phyloP scores from a whole-genome alignment of 2,329 filamentous ascomycete species.

The Scedosporium apiospermum region DNA sequence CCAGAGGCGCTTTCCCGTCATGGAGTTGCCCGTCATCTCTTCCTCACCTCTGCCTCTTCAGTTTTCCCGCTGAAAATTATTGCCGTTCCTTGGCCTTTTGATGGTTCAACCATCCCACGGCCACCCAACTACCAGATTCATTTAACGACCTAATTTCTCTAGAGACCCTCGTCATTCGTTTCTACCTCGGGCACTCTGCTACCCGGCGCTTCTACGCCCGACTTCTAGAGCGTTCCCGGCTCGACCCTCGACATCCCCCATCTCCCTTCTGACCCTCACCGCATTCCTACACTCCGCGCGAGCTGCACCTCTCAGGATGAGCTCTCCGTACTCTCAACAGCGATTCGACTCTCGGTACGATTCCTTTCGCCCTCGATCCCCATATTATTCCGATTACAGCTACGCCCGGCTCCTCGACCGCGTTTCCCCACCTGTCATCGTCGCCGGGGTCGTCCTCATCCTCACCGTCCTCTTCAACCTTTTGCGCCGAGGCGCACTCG shows the following conservation, averaged over 20 bases:
- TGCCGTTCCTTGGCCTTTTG: not conserved
- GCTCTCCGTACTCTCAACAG: not conserved
- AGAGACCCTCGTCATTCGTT: no score
- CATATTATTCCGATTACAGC: not conserved
- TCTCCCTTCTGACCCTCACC: not conserved
- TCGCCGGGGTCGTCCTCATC: conserved; percentile 23
- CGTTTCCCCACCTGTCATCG: conserved; percentile 23
- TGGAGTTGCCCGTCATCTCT: not conserved
- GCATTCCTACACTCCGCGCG: not conserved
- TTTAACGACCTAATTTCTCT: not conserved
- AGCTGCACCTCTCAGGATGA: not conserved
- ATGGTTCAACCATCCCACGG: not conserved
- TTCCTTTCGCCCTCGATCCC: not conserved
- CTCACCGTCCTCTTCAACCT: conserved; percentile 23
- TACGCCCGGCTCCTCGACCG: conserved; percentile 19
- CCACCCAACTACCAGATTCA: not conserved
- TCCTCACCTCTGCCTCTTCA: not conserved
- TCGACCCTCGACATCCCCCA: not conserved
- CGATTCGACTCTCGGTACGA: not conserved
- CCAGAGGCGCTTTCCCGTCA: not conserved
- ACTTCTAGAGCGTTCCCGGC: not conserved
- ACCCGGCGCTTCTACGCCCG: no score
- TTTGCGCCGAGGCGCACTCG: conserved; percentile 22
- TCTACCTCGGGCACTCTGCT: no score
- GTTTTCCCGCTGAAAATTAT: not conserved